These are phyloP conservation scores for Diaporthe citri DNA, from an alignment of 2,329 filamentous ascomycete species.

Conservation along the genomic window DNA sequence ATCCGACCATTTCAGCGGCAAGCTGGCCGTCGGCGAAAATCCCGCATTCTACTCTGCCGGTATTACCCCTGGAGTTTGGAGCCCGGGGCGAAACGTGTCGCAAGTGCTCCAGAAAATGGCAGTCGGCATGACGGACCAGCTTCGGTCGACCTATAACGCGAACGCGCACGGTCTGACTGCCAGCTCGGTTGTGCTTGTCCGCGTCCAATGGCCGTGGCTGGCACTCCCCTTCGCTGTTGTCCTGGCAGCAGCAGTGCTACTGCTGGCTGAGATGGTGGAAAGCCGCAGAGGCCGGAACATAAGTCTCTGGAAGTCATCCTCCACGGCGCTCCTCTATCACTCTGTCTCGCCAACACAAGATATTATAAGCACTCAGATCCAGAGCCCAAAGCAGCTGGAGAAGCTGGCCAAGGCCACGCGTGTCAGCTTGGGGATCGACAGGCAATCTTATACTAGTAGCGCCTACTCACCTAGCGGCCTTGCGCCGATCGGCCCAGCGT, in stretches of 20 bases:
- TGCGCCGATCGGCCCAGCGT: not conserved
- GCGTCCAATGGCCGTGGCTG: slow-evolving; percentile 10
- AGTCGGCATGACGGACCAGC: not conserved
- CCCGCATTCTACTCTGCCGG: not conserved
- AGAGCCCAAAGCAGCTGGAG: slow-evolving; percentile 1
- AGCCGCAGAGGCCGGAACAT: slow-evolving; percentile 7
- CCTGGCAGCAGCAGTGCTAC: not conserved
- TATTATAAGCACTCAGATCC: not conserved
- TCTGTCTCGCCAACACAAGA: not conserved
- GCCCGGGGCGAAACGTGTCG: not conserved
- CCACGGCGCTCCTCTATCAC: slow-evolving; percentile 12
- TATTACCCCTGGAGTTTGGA: slow-evolving; percentile 8
- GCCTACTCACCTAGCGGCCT: not conserved
- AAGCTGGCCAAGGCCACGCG: slow-evolving; percentile 12
- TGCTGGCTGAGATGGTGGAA: slow-evolving; percentile 12
- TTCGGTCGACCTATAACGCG: not conserved
- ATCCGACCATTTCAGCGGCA: slow-evolving; percentile 17
- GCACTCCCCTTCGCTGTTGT: slow-evolving; percentile 11
- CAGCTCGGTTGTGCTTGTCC: slow-evolving; percentile 1
- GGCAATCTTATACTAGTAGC: not conserved
- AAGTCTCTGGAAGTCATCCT: slow-evolving; percentile 6
- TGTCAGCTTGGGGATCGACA: not conserved
- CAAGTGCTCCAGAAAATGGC: not conserved
- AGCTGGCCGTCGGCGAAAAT: not conserved
- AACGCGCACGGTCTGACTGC: slow-evolving; percentile 1